Percentiles rank a stretch among this genome's conserved stretches.
Evolutionary conservation across 2,329 filamentous ascomycete genomes (phyloP).

Genomic region (Blastomyces emzantsi): DNA sequence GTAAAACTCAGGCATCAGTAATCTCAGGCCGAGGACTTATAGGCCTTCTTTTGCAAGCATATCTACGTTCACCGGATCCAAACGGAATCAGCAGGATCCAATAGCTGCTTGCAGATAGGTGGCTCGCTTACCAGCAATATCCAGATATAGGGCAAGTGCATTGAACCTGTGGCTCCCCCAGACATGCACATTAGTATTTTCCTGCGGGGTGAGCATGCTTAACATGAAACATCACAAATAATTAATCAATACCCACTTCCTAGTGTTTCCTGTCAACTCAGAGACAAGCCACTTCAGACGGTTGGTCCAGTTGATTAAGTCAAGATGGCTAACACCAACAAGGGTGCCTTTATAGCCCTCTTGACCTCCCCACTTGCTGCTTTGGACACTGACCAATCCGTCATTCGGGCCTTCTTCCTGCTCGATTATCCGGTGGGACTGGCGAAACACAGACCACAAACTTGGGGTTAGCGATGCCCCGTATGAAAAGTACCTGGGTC

Average conservation of each 20-base stretch:
- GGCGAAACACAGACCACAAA: conserved; percentile 49
- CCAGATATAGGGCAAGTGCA: conserved; percentile 54
- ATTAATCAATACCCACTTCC: conserved; percentile 36
- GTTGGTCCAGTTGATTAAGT: conserved; percentile 60
- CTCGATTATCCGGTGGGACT: conserved; percentile 47
- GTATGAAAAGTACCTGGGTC: conserved; percentile 51
- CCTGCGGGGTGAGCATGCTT: background rate
- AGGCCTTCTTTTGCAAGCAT: conserved; percentile 62
- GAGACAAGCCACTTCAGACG: conserved; percentile 51
- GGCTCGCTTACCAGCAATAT: conserved; percentile 50
- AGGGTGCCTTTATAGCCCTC: conserved; percentile 51
- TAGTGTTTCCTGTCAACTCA: conserved; percentile 47
- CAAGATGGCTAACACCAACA: conserved; percentile 54
- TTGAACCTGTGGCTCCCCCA: conserved; percentile 46
- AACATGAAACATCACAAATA: background rate
- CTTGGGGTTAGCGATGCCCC: conserved; percentile 50
- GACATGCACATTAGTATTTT: conserved; percentile 6
- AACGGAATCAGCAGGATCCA: conserved; percentile 1
- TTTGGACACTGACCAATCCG: conserved; percentile 52
- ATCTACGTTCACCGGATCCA: conserved; percentile 28
- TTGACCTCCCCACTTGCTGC: conserved; percentile 50
- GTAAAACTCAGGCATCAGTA: background rate
- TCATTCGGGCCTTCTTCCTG: conserved; percentile 52
- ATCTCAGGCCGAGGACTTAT: conserved; percentile 18
- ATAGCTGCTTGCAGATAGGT: background rate